Evolutionary conservation across 192 early-diverging fungal genomes (phyloP).

Genomic region (Linnemannia hyalina): DNA sequence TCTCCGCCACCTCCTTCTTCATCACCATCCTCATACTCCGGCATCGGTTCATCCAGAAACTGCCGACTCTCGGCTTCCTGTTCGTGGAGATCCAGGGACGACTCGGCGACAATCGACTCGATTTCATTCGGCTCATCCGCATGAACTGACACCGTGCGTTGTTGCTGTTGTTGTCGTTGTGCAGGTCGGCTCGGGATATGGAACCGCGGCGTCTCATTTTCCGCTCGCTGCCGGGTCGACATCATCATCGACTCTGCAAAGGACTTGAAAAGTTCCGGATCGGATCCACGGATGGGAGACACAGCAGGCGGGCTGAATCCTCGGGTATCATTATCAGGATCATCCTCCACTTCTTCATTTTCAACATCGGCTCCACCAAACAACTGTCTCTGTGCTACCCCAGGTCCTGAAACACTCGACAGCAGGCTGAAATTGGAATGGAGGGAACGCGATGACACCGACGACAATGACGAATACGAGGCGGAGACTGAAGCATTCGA

Average conservation of each 20-base stretch:
- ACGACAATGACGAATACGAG: slow-evolving; percentile 17
- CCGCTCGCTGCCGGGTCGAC: background rate
- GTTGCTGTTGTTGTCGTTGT: background rate
- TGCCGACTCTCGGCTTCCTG: background rate
- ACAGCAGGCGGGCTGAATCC: slow-evolving; percentile 44
- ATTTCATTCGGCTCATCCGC: background rate
- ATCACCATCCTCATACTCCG: slow-evolving; percentile 2
- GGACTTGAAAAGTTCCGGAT: background rate
- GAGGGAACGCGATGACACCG: slow-evolving; percentile 20
- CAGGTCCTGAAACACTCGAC: background rate
- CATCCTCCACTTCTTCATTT: slow-evolving; percentile 2
- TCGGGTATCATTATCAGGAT: slow-evolving; percentile 19
- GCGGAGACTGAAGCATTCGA: slow-evolving; percentile 8
- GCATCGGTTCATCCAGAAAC: slow-evolving; percentile 15
- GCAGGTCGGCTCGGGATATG: background rate
- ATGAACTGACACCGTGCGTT: background rate
- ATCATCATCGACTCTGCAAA: slow-evolving; percentile 4
- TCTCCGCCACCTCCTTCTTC: background rate
- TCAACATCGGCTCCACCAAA: background rate
- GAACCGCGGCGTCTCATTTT: background rate
- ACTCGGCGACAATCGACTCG: background rate
- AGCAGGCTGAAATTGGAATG: slow-evolving; percentile 8
- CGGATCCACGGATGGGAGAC: slow-evolving; percentile 27
- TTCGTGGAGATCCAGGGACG: background rate
- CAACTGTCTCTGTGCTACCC: background rate